These are phyloP conservation scores for Hypoxylon sp. DNA, from an alignment of 2,329 filamentous ascomycete genomes.

Conservation along the genomic window DNA sequence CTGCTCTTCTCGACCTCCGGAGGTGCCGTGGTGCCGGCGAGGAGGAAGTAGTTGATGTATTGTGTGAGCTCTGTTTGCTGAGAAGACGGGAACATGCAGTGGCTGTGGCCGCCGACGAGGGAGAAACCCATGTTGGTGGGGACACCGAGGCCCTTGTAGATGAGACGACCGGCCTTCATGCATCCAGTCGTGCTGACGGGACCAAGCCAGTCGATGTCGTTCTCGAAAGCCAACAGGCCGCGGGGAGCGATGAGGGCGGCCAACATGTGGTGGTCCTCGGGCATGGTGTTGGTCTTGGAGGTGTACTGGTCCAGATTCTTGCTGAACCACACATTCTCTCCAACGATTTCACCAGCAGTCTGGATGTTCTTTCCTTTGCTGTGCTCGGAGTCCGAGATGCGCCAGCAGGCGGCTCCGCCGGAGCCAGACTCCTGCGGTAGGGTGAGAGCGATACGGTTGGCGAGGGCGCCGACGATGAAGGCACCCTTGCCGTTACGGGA, in stretches of 20 bases:
- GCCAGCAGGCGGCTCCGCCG: conserved; percentile 74
- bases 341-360: conserved; percentile 70
- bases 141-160: conserved; percentile 69
- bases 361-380: conserved; percentile 71
- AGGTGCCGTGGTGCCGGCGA: conserved; percentile 56
- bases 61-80: conserved; percentile 67
- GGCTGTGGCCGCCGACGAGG: conserved; percentile 67
- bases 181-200: conserved; percentile 70
- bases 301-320: conserved; percentile 67
- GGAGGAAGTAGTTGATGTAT: conserved; percentile 70
- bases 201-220: conserved; percentile 72
- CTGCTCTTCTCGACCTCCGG: conserved; percentile 57
- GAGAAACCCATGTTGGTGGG: conserved; percentile 71
- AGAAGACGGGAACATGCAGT: conserved; percentile 69
- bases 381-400: conserved; percentile 67
- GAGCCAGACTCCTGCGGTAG: conserved; percentile 75
- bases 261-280: conserved; percentile 72
- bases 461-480: conserved; percentile 72
- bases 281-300: conserved; percentile 62
- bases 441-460: conserved; percentile 71
- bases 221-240: conserved; percentile 70
- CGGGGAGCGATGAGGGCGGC: conserved; percentile 70
- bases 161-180: conserved; percentile 68
- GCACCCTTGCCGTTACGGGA: conserved; percentile 76
- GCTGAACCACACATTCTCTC: conserved; percentile 76